phyloP scores from a whole-genome alignment of 2,329 filamentous ascomycete genomes.

The Arthrinium puccinioides region DNA sequence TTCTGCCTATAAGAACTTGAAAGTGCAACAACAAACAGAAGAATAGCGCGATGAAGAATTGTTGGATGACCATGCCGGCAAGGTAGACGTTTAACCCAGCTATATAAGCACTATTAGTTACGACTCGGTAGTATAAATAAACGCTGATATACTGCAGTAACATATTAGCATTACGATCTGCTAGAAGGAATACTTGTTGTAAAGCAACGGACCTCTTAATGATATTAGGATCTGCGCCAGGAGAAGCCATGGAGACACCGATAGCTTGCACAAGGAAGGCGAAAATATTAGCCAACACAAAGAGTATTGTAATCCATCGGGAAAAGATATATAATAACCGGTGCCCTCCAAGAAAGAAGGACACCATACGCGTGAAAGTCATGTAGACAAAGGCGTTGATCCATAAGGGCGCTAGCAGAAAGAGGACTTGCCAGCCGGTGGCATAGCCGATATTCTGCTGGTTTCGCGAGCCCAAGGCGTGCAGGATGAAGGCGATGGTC shows the following conservation, averaged over 20 bases:
- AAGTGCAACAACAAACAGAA: conserved; percentile 26
- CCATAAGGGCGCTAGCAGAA: conserved; percentile 34
- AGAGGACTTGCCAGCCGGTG: conserved; percentile 25
- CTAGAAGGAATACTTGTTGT: neutral
- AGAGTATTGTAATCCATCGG: conserved; percentile 32
- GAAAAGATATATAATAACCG: conserved; percentile 27
- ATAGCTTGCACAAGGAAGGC: conserved; percentile 37
- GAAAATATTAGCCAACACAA: conserved; percentile 39
- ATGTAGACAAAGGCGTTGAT: conserved; percentile 39
- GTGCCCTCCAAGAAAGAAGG: conserved; percentile 27
- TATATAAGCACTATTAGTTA: neutral
- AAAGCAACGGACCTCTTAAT: conserved; percentile 10
- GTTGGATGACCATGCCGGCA: conserved; percentile 28
- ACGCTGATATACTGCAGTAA: neutral
- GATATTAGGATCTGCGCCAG: conserved; percentile 12
- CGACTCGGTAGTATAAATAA: neutral
- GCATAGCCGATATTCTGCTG: conserved; percentile 28
- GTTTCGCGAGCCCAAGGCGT: conserved; percentile 26
- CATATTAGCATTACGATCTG: neutral
- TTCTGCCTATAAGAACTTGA: too few relatives aligned
- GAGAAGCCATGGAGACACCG: conserved; percentile 29
- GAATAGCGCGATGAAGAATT: conserved; percentile 30
- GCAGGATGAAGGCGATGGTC: conserved; percentile 28
- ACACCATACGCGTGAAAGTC: conserved; percentile 29
- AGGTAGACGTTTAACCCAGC: conserved; percentile 31